These are phyloP conservation scores for Camptophora hylomeconis DNA, from an alignment of 2,329 filamentous ascomycete genomes.

Conservation along the genomic window DNA sequence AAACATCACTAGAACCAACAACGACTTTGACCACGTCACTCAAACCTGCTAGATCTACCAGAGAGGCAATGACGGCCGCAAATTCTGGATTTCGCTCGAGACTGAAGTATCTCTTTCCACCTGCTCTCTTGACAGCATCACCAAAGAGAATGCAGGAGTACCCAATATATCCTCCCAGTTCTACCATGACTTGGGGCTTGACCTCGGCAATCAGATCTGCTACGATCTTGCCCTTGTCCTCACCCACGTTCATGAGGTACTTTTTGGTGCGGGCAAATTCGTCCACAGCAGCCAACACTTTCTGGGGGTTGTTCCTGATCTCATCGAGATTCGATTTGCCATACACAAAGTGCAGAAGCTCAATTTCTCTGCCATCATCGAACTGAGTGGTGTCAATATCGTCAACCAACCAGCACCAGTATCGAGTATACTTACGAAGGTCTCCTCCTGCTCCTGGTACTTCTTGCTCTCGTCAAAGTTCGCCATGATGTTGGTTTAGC, in stretches of 20 bases:
- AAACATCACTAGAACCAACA: conserved; percentile 55
- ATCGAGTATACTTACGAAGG: conserved; percentile 13
- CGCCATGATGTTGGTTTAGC: conserved; percentile 5
- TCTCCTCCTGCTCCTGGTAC: conserved; percentile 15
- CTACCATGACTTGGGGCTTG: conserved; percentile 59
- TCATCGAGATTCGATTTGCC: conserved; percentile 46
- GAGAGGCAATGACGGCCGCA: conserved; percentile 51
- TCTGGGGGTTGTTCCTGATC: conserved; percentile 50
- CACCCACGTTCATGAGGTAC: conserved; percentile 70
- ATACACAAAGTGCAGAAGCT: conserved; percentile 59
- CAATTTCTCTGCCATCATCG: conserved; percentile 61
- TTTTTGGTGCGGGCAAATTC: conserved; percentile 52
- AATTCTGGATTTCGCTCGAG: conserved; percentile 65
- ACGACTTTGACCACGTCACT: conserved; percentile 55
- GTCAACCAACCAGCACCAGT: too few species aligned
- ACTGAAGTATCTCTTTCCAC: conserved; percentile 55
- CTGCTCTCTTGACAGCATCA: conserved; percentile 48
- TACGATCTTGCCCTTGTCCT: conserved; percentile 60
- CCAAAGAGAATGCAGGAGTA: conserved; percentile 71
- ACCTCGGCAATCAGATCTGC: conserved; percentile 52
- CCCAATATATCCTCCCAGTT: conserved; percentile 69
- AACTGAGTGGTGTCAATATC: conserved; percentile 28
- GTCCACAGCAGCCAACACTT: conserved; percentile 57
- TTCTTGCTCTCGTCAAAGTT: conserved; percentile 13
- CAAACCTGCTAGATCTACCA: conserved; percentile 66